phyloP scores from a whole-genome alignment of 306 rosid genomes.

The Castanopsis chinensis region DNA sequence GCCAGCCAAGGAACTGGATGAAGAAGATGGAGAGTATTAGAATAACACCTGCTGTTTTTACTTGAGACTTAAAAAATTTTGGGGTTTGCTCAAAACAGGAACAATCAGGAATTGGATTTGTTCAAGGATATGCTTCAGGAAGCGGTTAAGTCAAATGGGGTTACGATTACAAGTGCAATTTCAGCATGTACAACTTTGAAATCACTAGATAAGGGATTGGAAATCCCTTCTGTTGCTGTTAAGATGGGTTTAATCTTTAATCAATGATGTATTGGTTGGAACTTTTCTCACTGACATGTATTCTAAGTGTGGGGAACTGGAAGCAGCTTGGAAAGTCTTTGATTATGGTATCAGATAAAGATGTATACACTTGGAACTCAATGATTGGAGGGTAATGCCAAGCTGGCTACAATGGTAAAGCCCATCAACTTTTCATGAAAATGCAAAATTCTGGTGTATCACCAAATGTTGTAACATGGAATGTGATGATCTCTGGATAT shows the following conservation, averaged over 20 bases:
- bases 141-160: slow-evolving; percentile 60
- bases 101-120: slow-evolving; percentile 57
- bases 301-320: slow-evolving; percentile 75
- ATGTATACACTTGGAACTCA: slow-evolving; percentile 90
- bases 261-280: slow-evolving; percentile 45
- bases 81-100: slow-evolving; percentile 69
- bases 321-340: slow-evolving; percentile 68
- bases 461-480: slow-evolving; percentile 81
- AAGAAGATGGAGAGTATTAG: slow-evolving; percentile 76
- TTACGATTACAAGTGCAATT: slow-evolving; percentile 64
- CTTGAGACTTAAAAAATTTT: slow-evolving; percentile 96
- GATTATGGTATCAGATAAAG: slow-evolving; percentile 57
- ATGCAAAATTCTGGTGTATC: slow-evolving; percentile 72
- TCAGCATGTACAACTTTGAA: slow-evolving; percentile 71
- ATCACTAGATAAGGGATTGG: slow-evolving; percentile 59
- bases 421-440: slow-evolving; percentile 72
- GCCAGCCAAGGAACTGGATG: no score
- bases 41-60: slow-evolving; percentile 73
- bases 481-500: slow-evolving; percentile 82
- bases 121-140: slow-evolving; percentile 58
- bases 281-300: slow-evolving; percentile 82
- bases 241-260: slow-evolving; percentile 57
- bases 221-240: slow-evolving; percentile 65
- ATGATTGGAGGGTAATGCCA: slow-evolving; percentile 88
- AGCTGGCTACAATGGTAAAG: slow-evolving; percentile 82